Percentiles rank a stretch among this genome's conserved stretches.
These are phyloP conservation scores for Carex pumila DNA, from an alignment of 176 grass and related monocot genomes.

Conservation along the genomic window DNA sequence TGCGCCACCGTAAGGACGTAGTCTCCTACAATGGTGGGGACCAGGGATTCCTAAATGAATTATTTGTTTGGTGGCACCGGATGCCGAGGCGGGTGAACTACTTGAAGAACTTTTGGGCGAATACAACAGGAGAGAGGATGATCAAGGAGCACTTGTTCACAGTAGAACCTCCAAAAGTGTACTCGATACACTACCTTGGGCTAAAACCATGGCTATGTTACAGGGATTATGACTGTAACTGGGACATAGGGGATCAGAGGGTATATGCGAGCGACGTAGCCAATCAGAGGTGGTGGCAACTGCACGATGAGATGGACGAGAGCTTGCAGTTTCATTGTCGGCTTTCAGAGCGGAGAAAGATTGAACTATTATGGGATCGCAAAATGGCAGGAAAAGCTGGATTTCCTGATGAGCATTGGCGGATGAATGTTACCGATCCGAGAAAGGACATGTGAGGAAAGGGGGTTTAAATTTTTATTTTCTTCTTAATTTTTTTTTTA, in stretches of 20 bases:
- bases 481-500: neutral
- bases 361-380: constrained; percentile 47
- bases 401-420: constrained; percentile 56
- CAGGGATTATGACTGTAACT: constrained; percentile 95
- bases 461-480: neutral
- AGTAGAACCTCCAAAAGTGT: constrained; percentile 54
- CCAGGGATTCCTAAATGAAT: constrained; percentile 94
- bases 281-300: constrained; percentile 65
- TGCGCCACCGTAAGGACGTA: constrained; percentile 36
- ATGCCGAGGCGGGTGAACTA: constrained; percentile 77
- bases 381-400: constrained; percentile 48
- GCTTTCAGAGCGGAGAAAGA: constrained; percentile 48
- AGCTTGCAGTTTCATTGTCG: constrained; percentile 42
- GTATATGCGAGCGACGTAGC: constrained; percentile 78
- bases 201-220: constrained; percentile 89
- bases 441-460: constrained; percentile 25
- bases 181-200: constrained; percentile 78
- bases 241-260: constrained; percentile 54
- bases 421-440: constrained; percentile 61
- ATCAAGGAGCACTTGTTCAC: constrained; percentile 68
- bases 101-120: constrained; percentile 90
- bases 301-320: constrained; percentile 71
- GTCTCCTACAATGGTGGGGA: constrained; percentile 95
- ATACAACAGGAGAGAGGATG: constrained; percentile 48
- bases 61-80: constrained; percentile 98